These are phyloP conservation scores for Nitzschia putrida DNA, from an alignment of 108 stramenopile species.

Conservation along the genomic window DNA sequence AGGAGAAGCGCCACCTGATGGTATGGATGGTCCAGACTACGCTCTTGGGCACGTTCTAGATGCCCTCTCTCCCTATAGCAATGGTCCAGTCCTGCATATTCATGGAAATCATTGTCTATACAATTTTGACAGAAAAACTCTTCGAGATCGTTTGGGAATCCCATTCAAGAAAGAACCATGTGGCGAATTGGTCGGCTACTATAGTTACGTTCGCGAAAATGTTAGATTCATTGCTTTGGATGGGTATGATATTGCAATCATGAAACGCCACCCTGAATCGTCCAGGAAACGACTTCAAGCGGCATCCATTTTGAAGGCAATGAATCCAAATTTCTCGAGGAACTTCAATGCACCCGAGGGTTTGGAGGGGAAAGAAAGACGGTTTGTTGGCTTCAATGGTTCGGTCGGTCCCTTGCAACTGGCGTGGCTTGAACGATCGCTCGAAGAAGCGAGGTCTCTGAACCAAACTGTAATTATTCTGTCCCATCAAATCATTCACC, in stretches of 20 bases:
- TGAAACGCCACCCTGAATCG: slow-evolving; percentile 53
- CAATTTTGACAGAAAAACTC: slow-evolving; percentile 64
- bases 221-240: slow-evolving; percentile 73
- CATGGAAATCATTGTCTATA: slow-evolving; percentile 90
- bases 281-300: slow-evolving; percentile 61
- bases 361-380: slow-evolving; percentile 51
- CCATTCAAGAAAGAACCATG: slow-evolving; percentile 62
- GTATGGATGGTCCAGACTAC: slow-evolving; percentile 36
- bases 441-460: slow-evolving; percentile 42
- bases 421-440: slow-evolving; percentile 59
- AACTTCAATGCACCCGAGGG: slow-evolving; percentile 78
- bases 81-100: slow-evolving; percentile 68
- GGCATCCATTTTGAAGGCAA: slow-evolving; percentile 41
- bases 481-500: slow-evolving; percentile 80
- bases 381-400: slow-evolving; percentile 88
- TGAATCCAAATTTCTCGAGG: slow-evolving; percentile 75
- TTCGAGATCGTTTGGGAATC: slow-evolving; percentile 60
- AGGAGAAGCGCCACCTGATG: slow-evolving; percentile 25
- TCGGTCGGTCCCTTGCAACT: slow-evolving; percentile 67
- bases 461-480: slow-evolving; percentile 66
- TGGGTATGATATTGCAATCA: slow-evolving; percentile 68
- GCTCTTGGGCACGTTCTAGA: slow-evolving; percentile 65
- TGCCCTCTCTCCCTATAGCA: slow-evolving; percentile 51
- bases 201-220: slow-evolving; percentile 11
- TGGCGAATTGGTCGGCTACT: slow-evolving; percentile 45